Conservation (phyloP, 805 yeast genomes). For the Hanseniaspora taiwanica region DNA sequence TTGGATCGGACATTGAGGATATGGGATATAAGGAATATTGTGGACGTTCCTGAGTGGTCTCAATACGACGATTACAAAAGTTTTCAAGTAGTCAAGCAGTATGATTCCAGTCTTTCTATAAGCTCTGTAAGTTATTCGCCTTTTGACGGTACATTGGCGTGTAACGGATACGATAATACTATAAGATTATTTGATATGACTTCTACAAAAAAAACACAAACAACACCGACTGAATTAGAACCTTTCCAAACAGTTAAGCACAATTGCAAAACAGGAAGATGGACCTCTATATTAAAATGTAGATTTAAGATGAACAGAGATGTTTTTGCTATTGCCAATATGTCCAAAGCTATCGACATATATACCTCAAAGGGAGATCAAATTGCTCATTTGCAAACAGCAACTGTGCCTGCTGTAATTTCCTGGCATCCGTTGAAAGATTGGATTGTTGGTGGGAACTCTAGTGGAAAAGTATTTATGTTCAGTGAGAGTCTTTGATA, state of each 20-base stretch:
- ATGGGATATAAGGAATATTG: constrained; percentile 68
- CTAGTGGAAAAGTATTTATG: constrained; percentile 77
- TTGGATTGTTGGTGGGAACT: constrained; percentile 90
- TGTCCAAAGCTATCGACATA: constrained; percentile 79
- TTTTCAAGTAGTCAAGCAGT: constrained; percentile 37
- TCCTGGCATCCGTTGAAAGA: constrained; percentile 74
- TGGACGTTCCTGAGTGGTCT: constrained; percentile 39
- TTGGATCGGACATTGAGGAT: constrained; percentile 71
- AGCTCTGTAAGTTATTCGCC: constrained; percentile 73
- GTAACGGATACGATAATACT: constrained; percentile 88
- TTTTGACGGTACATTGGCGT: constrained; percentile 53
- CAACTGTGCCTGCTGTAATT: constrained; percentile 89
- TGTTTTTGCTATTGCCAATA: constrained; percentile 84
- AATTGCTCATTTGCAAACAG: constrained; percentile 63
- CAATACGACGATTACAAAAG: constrained; percentile 34
- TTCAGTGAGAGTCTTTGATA: constrained; percentile 16
- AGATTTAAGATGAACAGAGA: constrained; percentile 67
- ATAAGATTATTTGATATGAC: constrained; percentile 56
- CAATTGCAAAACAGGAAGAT: constrained; percentile 92
- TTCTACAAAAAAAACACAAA: constrained; percentile 1
- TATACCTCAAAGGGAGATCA: constrained; percentile 67
- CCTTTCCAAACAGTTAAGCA: constrained; percentile 62
- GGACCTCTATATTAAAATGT: constrained; percentile 88
- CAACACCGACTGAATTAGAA: constrained; percentile 18
- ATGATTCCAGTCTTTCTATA: constrained; percentile 63